phyloP scores from a whole-genome alignment of 371 early-diverging fungal species.

The Paraphysoderma sedebokerense region DNA sequence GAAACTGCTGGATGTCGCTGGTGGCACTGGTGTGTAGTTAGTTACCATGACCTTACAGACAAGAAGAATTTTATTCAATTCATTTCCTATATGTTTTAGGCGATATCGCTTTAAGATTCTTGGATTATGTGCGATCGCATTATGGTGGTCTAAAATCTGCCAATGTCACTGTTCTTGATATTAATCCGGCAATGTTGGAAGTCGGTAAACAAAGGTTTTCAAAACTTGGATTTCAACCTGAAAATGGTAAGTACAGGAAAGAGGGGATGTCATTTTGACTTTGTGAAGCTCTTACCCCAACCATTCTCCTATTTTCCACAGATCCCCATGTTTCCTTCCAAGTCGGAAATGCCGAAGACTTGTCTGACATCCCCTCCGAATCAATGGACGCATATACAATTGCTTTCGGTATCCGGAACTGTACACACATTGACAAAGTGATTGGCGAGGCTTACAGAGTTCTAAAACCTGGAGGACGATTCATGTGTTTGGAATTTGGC shows the following conservation, averaged over 20 bases:
- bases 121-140: constrained; percentile 52
- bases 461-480: constrained; percentile 83
- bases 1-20: constrained; percentile 86
- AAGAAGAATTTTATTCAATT: too few species aligned
- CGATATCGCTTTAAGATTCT: constrained; percentile 85
- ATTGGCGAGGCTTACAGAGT: constrained; percentile 82
- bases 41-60: too few species aligned
- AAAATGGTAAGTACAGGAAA: too few species aligned
- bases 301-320: too few species aligned
- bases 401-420: constrained; percentile 93
- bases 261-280: too few species aligned
- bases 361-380: constrained; percentile 50
- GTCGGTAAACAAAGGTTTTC: constrained; percentile 67
- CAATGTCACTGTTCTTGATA: constrained; percentile 78
- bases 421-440: constrained; percentile 80
- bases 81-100: too few species aligned
- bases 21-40: too few species aligned
- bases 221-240: too few species aligned
- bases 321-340: constrained; percentile 42
- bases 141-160: constrained; percentile 18
- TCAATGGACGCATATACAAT: constrained; percentile 86
- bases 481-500: constrained; percentile 87
- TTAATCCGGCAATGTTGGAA: constrained; percentile 86
- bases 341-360: constrained; percentile 81
- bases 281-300: too few species aligned